Evolutionary conservation across 75 land plant genomes (phyloP).

Genomic region (Cunninghamia lanceolata): DNA sequence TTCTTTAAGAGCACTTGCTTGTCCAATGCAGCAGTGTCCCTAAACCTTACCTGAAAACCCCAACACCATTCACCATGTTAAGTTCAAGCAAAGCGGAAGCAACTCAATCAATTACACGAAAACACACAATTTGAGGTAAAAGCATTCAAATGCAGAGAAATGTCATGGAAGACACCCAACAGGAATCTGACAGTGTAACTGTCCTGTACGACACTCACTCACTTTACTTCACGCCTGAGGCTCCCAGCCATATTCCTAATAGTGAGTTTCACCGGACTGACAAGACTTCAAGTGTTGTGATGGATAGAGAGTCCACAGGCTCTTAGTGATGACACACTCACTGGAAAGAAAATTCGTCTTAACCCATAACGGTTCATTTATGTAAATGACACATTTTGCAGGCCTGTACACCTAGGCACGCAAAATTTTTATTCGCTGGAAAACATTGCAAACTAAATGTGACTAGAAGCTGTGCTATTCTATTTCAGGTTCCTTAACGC

Average conservation of each 20-base stretch:
- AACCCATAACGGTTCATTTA: background rate
- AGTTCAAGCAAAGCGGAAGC: background rate
- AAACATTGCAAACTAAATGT: too few relatives aligned
- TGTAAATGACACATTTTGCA: background rate
- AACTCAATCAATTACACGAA: background rate
- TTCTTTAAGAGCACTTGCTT: conserved; percentile 84
- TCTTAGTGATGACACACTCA: background rate
- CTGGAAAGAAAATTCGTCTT: background rate
- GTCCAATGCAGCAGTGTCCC: conserved; percentile 75
- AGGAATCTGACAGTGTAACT: background rate
- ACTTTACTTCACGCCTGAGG: background rate
- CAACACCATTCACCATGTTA: conserved; percentile 1
- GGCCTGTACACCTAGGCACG: background rate
- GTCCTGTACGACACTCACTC: background rate
- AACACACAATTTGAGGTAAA: background rate
- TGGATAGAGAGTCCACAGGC: background rate
- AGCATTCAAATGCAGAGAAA: background rate
- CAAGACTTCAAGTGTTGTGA: background rate
- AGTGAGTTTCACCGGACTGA: background rate
- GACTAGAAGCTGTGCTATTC: background rate
- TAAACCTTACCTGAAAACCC: conserved; percentile 49
- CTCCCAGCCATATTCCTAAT: background rate
- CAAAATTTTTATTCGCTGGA: too few relatives aligned
- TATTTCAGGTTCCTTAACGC: background rate
- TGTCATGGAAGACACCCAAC: background rate